Conservation (phyloP, 768 basidiomycete species). For the Suillus plorans region DNA sequence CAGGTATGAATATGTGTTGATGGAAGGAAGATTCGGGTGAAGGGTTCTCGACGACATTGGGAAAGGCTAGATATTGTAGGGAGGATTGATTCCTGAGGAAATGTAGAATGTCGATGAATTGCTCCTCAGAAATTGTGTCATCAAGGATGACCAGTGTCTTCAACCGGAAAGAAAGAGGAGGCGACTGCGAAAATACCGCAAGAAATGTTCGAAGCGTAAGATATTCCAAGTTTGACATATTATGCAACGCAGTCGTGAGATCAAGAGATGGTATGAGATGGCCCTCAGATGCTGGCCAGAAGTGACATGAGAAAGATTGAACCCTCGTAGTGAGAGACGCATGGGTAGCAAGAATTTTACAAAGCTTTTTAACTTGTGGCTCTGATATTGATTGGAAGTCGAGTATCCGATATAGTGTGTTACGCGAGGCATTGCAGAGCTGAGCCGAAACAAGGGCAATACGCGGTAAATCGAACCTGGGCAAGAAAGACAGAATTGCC, state of each 20-base stretch:
- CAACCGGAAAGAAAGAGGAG: conserved; percentile 22
- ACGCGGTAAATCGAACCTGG: conserved; percentile 15
- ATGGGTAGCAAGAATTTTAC: conserved; percentile 18
- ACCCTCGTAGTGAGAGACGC: conserved; percentile 24
- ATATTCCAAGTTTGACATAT: conserved; percentile 29
- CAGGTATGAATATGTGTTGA: conserved; percentile 1
- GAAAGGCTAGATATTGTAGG: conserved; percentile 29
- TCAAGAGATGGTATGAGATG: conserved; percentile 14
- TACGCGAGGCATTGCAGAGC: conserved; percentile 22
- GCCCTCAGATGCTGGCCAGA: conserved; percentile 20
- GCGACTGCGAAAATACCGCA: conserved; percentile 18
- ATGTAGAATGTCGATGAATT: conserved; percentile 18
- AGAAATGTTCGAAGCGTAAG: conserved; percentile 27
- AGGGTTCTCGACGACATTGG: conserved; percentile 21
- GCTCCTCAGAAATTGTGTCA: conserved; percentile 20
- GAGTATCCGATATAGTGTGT: conserved; percentile 22
- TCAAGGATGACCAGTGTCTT: conserved; percentile 30
- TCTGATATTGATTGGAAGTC: conserved; percentile 18
- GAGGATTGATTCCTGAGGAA: conserved; percentile 26
- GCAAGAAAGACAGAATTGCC: conserved; percentile 22
- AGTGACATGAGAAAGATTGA: conserved; percentile 21
- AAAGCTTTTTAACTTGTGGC: conserved; percentile 17
- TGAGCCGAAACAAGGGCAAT: conserved; percentile 25
- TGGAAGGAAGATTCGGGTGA: not conserved
- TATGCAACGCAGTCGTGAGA: conserved; percentile 25